Base-by-base conservation (phyloP, 768 basidiomycete species). In the Lepiota brunneoincarnata region DNA sequence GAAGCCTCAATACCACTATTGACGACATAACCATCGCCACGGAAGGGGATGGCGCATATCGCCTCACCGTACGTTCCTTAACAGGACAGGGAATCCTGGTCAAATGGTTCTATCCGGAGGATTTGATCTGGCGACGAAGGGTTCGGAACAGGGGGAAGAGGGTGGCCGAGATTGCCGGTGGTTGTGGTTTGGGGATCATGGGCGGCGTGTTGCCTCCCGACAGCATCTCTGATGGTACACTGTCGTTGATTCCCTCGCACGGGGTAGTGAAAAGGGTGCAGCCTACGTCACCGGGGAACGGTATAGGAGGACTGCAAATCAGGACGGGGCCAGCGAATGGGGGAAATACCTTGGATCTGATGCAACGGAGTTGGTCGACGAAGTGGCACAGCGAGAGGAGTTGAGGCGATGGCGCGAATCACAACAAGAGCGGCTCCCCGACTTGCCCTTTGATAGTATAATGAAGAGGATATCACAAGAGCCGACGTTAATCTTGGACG, bases 381-480 rank as follows among this genome's bases (percentile, higher is more conserved):
- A 51, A 35, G 28, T 17, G 18, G 28, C 17, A 6, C 40, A 42
- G 34, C 12, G 28, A 10, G 34, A 47, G 45, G 45, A 31, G 50
- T 14, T 28, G 49, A 41, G 24, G 28, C n/a, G 28, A 17, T 18
- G 23, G 20, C 14, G 34, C 6, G 17, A 12, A 9, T 47, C 28
- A 35, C 17, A 18, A 23, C 31, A 42, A 20, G 40, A 43, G 2
- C 17, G 31, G 14, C n/a, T 51, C 7, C 50, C 50, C 2, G 18
- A 51, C 31, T 34, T 51, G 15, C 50, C 50, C 21, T 51, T 34
- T 7, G 50, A 43, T 6, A 28, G 41, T 17, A 51, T 51, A 17
- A 51, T 51, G 50, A 51, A 23, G 40, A 41, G 50, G 39, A 51
- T 51, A 14, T 41, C 50, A 12, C 26, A 42, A 11, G 50, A 51